Evolutionary conservation across 1,139 yeast species (phyloP), one percentile per base, ranked within the genome.

Genomic region (Yueomyces sp.): DNA sequence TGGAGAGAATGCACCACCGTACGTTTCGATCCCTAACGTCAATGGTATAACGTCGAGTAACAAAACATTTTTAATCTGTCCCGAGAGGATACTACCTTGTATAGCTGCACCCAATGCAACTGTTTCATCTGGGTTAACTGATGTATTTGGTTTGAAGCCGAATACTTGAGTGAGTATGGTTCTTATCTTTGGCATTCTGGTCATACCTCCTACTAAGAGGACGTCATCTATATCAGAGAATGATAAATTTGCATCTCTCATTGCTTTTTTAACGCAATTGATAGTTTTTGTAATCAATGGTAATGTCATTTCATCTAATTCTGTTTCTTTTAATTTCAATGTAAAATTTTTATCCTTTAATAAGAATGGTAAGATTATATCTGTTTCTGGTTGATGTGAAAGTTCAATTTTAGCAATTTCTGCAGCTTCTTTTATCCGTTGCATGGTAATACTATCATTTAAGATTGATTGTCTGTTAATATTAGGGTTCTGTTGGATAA

Each of bases 51-150:
- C 93, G 63, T 82, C 93, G 37, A 82, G 63, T 42, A 82, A 63
- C 27, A 82, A 70, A n/a, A 82, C 91, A 57, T 82, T 77, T 55
- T 73, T 76, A 26, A 71, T 70, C 47, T 78, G 81, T 3, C 91
- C 91, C 1, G 85, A 75, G 33, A 81, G 63, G 4, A 81, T 78
- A 28, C 86, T 89, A 27, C 87, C 91, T 62, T 81, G 93, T 46
- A 82, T 81, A 2, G 91, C 91, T 4, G 93, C 93, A 45, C 93
- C 93, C 38, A 82, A 59, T 1, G 91, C 91, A 12, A 82, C 93
- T 0, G 91, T 89, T 59, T 82, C 93, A 58, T 82, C 93, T 1
- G 93, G 93, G 52, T 82, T 82, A 2, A 82, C 82, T 1, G 74
- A 70, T 2, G 79, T 74, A 48, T 75, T 79, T 26, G 87, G 85